Evolutionary conservation across 2,329 filamentous ascomycete genomes (phyloP).

Genomic region (Paecilomyces niveus): DNA sequence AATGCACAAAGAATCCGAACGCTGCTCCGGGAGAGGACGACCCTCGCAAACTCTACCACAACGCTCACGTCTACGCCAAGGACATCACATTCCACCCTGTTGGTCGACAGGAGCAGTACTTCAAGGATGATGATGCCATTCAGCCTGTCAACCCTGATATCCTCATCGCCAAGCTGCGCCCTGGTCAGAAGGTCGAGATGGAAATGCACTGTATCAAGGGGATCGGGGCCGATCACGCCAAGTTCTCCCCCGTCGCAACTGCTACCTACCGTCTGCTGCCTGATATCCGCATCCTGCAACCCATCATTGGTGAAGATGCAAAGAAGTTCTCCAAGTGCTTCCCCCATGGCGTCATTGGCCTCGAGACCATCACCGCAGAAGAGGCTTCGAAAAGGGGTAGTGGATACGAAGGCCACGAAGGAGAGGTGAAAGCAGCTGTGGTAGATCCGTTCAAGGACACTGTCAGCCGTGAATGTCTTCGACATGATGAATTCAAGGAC

Average conservation of each 20-base stretch:
- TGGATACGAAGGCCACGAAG: conserved; percentile 66
- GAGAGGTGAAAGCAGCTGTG: conserved; percentile 83
- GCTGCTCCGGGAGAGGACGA: conserved; percentile 69
- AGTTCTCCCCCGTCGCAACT: conserved; percentile 93
- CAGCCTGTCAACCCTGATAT: conserved; percentile 83
- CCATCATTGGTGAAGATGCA: conserved; percentile 81
- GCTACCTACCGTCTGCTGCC: conserved; percentile 89
- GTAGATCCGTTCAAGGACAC: conserved; percentile 86
- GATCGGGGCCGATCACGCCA: conserved; percentile 87
- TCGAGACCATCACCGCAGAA: conserved; percentile 62
- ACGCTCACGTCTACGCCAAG: conserved; percentile 74
- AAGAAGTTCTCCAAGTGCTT: conserved; percentile 88
- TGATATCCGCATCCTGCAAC: conserved; percentile 72
- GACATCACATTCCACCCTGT: conserved; percentile 71
- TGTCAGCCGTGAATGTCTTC: conserved; percentile 83
- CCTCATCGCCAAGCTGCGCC: conserved; percentile 85
- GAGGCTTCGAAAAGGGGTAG: conserved; percentile 56
- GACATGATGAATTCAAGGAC: conserved; percentile 86
- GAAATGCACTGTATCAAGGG: conserved; percentile 94
- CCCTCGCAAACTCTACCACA: conserved; percentile 74
- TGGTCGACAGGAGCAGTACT: conserved; percentile 64
- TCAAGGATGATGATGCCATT: conserved; percentile 61
- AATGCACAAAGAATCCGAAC: conserved; percentile 71
- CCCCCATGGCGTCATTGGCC: conserved; percentile 74
- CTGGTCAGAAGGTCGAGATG: conserved; percentile 78